Evolutionary conservation across 257 asterid species (phyloP), one percentile per base, ranked within the genome.

Genomic region (Gynochthodes officinalis): DNA sequence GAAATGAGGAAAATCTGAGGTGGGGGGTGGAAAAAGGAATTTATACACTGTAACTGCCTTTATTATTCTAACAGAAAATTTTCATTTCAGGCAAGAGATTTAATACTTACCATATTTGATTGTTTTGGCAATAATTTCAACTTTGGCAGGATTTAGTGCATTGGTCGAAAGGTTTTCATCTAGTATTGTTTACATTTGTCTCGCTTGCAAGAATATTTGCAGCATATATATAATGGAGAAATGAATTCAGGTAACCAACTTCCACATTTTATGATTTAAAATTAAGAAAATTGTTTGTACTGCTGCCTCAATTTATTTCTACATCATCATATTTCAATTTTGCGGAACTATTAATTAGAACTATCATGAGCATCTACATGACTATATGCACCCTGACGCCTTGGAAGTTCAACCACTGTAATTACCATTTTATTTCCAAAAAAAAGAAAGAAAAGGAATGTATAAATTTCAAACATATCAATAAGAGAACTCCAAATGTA

Each of bases 21-120:
- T 11, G 62, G 35, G 27, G 62, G 32, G 59, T 7, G 52, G 9
- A 66, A 32, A 33, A 60, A 62, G 54, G 12, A 49, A 13, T 40
- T 49, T 73, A 72, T 73, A 73, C 7, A 7, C 28, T 48, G 7
- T 25, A 13, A 14, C 49, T 21, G 62, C 76, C 61, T 72, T 72
- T 48, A 72, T 72, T 33, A 62, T 14, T 2, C 13, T 2, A 23
- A 69, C 32, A 69, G 25, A 35, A 5, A 58, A 58, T n/a, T 28
- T 54, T 28, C 8, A 49, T 33, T 49, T 25, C 15, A 32, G 1
- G 4, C 50, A 49, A 14, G 16, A 19, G 32, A 37, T n/a, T 21
- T 61, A 46, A 32, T 33, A 60, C 61, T 44, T 44, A 60, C 50
- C 61, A 15, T 46, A 4, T 61, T 15, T 46, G 23, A 5, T 15